A percentile compares a stretch with the other conserved stretches of the same genome.
Evolutionary conservation across 2,329 filamentous ascomycete genomes (phyloP).

Genomic region (Colletotrichum costaricense): DNA sequence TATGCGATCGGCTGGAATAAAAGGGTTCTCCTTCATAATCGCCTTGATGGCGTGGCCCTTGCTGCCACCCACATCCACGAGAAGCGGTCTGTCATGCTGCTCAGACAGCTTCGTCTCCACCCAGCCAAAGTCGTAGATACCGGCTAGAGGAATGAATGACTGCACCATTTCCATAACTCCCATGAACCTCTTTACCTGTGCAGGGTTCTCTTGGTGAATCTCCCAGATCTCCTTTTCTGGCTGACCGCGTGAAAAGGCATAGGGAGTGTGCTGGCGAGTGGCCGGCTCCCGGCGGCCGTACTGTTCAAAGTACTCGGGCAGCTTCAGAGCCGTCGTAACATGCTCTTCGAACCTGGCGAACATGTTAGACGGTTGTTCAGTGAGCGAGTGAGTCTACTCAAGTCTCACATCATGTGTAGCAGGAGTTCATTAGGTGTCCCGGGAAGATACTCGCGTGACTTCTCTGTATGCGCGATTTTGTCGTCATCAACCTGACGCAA

Average conservation of each 20-base stretch:
- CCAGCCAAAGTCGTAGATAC: conserved; percentile 47
- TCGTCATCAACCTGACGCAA: conserved; percentile 37
- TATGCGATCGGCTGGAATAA: conserved; percentile 10
- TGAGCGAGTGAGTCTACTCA: neutral
- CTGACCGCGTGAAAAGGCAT: conserved; percentile 43
- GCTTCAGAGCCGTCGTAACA: conserved; percentile 37
- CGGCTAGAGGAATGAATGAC: conserved; percentile 39
- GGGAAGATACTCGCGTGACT: conserved; percentile 36
- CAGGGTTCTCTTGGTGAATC: conserved; percentile 40
- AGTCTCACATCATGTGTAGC: conserved; percentile 25
- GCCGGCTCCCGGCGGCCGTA: conserved; percentile 46
- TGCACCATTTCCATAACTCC: conserved; percentile 42
- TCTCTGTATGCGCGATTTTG: conserved; percentile 39
- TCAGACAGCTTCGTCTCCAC: conserved; percentile 28
- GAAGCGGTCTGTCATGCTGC: conserved; percentile 33
- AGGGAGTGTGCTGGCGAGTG: conserved; percentile 40
- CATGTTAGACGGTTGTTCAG: neutral
- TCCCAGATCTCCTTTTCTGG: conserved; percentile 47
- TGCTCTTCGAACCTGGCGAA: conserved; percentile 41
- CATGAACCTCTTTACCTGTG: conserved; percentile 42
- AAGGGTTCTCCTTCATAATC: conserved; percentile 29
- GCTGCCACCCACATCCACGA: conserved; percentile 49
- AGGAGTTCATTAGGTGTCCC: conserved; percentile 32
- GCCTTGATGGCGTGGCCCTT: conserved; percentile 42
- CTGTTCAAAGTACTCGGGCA: conserved; percentile 46